Base-by-base conservation (phyloP, 192 early-diverging fungal genomes). In the Backusella macrospora region DNA sequence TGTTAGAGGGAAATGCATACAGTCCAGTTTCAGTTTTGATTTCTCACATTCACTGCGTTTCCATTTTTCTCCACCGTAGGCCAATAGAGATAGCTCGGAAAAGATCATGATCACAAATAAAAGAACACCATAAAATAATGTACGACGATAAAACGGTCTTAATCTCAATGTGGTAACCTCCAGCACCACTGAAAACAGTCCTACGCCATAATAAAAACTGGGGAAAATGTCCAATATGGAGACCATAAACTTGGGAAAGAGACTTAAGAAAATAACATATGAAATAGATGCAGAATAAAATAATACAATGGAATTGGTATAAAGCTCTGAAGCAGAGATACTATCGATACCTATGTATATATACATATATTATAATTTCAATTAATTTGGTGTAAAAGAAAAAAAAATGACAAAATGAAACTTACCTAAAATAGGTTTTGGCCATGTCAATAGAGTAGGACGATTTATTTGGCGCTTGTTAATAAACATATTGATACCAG, bases 61-160 rank as follows among this genome's bases (percentile, higher is more conserved):
- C 69, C 69, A 76, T 0, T 63, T 38, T 26, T 12, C 43, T 8
- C 55, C 40, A n/a, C 74, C 75, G 13, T 71, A 76, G 3, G 70
- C 40, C 10, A 65, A 13, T 14, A 62, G 64, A 12, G 70, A 38
- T 3, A 71, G 14, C 12, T 40, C 21, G 12, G 62, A n/a, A 26
- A 71, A 76, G 14, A 26, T 29, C 6, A 63, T 42, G 0, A 44
- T 16, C 4, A 21, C 37, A 26, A 72, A 40, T 14, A 42, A 13
- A 23, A 72, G 13, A 14, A 43, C 26, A 18, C 38, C 71, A 46
- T 62, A 45, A 44, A 44, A 72, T 15, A 72, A 14, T n/a, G 40
- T 15, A 29, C 43, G 49, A 55, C 69, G 59, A 5, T 40, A 29
- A 13, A 43, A 6, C 18, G 47, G 48, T 12, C 37, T 38, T 18